phyloP scores from a whole-genome alignment of 2,329 filamentous ascomycete species.

The Colletotrichum noveboracense region DNA sequence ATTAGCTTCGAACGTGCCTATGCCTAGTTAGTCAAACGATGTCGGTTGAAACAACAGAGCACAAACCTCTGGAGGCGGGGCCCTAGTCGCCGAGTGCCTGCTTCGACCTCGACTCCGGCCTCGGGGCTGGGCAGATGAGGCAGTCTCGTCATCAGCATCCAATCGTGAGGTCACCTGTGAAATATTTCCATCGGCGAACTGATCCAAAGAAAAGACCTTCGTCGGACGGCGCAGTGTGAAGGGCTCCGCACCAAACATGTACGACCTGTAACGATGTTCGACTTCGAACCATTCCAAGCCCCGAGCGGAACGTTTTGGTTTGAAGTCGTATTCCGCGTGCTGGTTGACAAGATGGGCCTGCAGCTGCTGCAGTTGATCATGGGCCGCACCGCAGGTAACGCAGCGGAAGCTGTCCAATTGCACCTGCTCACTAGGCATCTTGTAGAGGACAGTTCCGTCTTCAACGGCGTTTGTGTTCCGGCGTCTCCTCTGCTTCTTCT shows the following conservation, averaged over 20 bases:
- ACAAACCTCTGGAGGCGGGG: not conserved
- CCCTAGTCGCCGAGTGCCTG: not conserved
- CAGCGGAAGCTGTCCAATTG: slow-evolving; percentile 55
- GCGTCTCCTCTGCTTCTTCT: slow-evolving; percentile 48
- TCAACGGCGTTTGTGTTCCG: slow-evolving; percentile 27
- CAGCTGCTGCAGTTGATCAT: slow-evolving; percentile 53
- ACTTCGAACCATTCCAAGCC: slow-evolving; percentile 42
- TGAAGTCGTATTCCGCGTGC: slow-evolving; percentile 52
- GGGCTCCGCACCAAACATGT: slow-evolving; percentile 37
- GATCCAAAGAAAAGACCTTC: slow-evolving; percentile 50
- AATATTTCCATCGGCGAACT: slow-evolving; percentile 48
- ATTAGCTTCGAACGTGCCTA: slow-evolving; percentile 29
- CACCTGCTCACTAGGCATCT: slow-evolving; percentile 48
- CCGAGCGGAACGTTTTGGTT: slow-evolving; percentile 38
- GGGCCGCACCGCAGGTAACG: slow-evolving; percentile 53
- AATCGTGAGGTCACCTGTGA: slow-evolving; percentile 50
- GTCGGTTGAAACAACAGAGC: not conserved
- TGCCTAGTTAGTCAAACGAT: not conserved
- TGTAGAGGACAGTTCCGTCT: slow-evolving; percentile 52
- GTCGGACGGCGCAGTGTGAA: slow-evolving; percentile 48
- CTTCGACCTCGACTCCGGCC: not conserved
- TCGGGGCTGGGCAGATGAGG: not conserved
- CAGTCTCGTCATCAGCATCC: slow-evolving; percentile 32
- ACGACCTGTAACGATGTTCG: slow-evolving; percentile 32
- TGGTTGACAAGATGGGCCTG: slow-evolving; percentile 50